A percentile compares a stretch with the other conserved stretches of the same genome.
Conservation (phyloP, 2,329 filamentous ascomycete species). For the Coniosporium tulheliwenetii region DNA sequence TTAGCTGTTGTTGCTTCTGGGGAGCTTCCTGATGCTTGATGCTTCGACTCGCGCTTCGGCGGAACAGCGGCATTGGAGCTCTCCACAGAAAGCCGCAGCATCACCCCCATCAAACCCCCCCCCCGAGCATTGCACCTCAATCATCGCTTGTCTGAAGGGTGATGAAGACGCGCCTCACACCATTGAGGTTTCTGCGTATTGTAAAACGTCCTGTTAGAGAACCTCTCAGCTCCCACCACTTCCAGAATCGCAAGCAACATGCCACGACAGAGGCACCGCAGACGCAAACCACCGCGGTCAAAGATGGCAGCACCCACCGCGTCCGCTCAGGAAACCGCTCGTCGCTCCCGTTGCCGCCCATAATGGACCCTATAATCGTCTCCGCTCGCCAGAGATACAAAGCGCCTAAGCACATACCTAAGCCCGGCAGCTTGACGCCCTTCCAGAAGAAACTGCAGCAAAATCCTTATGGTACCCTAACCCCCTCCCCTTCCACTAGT, state of each 20-base stretch:
- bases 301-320: conserved; percentile 17
- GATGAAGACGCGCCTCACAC: no score
- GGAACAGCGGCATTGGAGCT: no score
- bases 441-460: conserved; percentile 43
- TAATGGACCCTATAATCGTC: conserved; percentile 29
- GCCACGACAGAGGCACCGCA: conserved; percentile 2
- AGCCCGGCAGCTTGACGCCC: conserved; percentile 22
- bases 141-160: no score
- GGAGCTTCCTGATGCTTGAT: no score
- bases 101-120: no score
- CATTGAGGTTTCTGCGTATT: no score
- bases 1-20: no score
- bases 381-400: conserved; percentile 18
- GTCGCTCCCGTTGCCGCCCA: conserved; percentile 29
- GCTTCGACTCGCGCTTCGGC: no score
- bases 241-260: conserved; percentile 8
- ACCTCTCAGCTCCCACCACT: not conserved
- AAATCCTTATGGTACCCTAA: conserved; percentile 46
- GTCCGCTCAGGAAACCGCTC: conserved; percentile 16
- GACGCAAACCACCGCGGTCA: no score
- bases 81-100: no score
- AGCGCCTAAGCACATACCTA: conserved; percentile 25
- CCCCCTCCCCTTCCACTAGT: not conserved
- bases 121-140: no score
- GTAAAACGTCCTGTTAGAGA: no score